A percentile compares a stretch with the other conserved stretches of the same genome.
Evolutionary conservation across 345 rosid species (phyloP).

Genomic region (Lepidium didymum): DNA sequence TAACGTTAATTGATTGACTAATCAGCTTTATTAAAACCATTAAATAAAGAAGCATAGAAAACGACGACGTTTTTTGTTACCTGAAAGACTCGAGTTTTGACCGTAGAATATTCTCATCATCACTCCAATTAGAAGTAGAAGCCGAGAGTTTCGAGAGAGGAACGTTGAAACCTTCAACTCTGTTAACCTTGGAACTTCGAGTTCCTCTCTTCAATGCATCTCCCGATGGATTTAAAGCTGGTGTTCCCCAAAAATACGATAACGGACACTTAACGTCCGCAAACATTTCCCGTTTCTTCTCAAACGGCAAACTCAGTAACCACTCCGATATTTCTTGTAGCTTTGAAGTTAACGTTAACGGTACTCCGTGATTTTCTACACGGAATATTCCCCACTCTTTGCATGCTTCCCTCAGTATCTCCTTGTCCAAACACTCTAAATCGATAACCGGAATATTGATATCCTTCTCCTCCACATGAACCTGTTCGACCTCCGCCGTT

Average conservation of each 20-base stretch:
- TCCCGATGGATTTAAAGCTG: slow-evolving; percentile 57
- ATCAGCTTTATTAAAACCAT: not conserved
- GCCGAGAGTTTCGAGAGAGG: slow-evolving; percentile 34
- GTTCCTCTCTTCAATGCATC: slow-evolving; percentile 33
- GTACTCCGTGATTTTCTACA: slow-evolving; percentile 61
- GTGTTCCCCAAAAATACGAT: slow-evolving; percentile 84
- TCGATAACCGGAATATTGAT: slow-evolving; percentile 44
- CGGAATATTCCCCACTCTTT: slow-evolving; percentile 65
- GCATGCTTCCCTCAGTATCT: slow-evolving; percentile 45
- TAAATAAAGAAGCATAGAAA: not conserved
- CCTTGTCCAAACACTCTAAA: slow-evolving; percentile 36
- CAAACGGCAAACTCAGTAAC: slow-evolving; percentile 46
- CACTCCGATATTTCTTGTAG: slow-evolving; percentile 37
- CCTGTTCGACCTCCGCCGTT: slow-evolving; percentile 7
- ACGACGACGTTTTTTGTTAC: slow-evolving; percentile 29
- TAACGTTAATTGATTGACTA: not conserved
- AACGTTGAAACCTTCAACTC: slow-evolving; percentile 68
- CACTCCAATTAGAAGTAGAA: not conserved
- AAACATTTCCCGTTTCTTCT: slow-evolving; percentile 23
- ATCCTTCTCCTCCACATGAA: slow-evolving; percentile 25
- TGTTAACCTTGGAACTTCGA: slow-evolving; percentile 23
- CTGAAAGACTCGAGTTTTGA: slow-evolving; percentile 46
- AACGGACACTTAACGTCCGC: slow-evolving; percentile 27
- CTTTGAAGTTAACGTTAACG: slow-evolving; percentile 31
- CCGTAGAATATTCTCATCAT: not conserved